These are phyloP conservation scores for Olyra latifolia DNA, from an alignment of 176 grass and related monocot species.

Conservation along the genomic window DNA sequence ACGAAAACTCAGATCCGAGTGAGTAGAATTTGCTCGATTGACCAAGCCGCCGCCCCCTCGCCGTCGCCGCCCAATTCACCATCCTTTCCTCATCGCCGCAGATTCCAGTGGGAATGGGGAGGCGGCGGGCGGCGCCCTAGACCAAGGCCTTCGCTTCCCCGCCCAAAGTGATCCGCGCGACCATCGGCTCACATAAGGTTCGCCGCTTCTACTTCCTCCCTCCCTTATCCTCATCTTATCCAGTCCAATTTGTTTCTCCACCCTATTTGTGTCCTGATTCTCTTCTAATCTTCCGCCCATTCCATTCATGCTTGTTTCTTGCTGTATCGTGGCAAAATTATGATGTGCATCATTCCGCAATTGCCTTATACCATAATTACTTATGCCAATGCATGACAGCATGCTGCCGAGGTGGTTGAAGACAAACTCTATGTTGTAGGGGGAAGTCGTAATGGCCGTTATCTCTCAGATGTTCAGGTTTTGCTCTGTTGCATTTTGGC, in stretches of 20 bases:
- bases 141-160: constrained; percentile 44
- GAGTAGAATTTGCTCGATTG: background rate
- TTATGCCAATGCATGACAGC: constrained; percentile 46
- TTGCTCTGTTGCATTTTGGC: background rate
- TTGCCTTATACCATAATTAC: background rate
- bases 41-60: too few species aligned
- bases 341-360: background rate
- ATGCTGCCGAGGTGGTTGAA: constrained; percentile 75
- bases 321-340: too few species aligned
- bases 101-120: constrained; percentile 14
- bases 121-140: constrained; percentile 42
- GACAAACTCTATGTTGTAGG: constrained; percentile 82
- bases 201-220: too few species aligned
- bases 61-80: background rate
- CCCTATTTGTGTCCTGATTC: too few species aligned
- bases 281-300: too few species aligned
- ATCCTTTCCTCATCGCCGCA: background rate
- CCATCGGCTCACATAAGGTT: constrained; percentile 49
- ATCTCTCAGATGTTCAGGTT: constrained; percentile 88
- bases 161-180: constrained; percentile 17
- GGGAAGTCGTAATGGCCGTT: constrained; percentile 89
- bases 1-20: constrained; percentile 29
- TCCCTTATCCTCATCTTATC: too few species aligned
- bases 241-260: too few species aligned
- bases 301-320: too few species aligned